A percentile compares a stretch with the other conserved stretches of the same genome.
Conservation (phyloP, 305 asterid genomes). For the Fraxinus sp. region DNA sequence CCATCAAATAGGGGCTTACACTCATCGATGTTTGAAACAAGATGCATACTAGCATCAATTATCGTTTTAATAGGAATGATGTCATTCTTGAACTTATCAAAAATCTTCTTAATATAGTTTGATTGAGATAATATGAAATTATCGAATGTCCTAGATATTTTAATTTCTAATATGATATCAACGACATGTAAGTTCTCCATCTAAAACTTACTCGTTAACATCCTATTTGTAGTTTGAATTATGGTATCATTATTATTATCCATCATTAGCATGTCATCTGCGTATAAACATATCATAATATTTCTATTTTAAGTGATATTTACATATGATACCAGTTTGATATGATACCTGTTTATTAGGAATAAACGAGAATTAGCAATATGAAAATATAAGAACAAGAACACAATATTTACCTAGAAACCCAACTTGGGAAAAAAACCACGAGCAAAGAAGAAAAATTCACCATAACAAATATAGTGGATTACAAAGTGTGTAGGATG, state of each 20-base stretch:
- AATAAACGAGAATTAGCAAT: no score
- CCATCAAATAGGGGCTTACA: no score
- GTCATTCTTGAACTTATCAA: neutral
- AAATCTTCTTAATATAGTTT: neutral
- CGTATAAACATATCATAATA: neutral
- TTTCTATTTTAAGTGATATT: neutral
- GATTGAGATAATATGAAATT: neutral
- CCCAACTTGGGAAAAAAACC: no score
- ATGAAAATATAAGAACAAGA: no score
- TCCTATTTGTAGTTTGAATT: neutral
- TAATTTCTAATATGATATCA: no score
- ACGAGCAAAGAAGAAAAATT: no score
- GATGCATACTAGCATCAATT: neutral
- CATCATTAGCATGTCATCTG: neutral
- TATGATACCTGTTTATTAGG: no score
- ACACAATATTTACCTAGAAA: no score
- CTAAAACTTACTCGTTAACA: neutral
- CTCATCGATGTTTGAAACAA: neutral
- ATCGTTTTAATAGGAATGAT: neutral
- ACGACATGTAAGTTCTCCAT: neutral
- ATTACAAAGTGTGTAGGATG: no score
- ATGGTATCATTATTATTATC: no score
- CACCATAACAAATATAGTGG: no score
- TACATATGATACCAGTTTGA: no score
- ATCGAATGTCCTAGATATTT: neutral